These are phyloP conservation scores for Heterobasidion annosum DNA, from an alignment of 1,284 basidiomycete genomes.

Conservation along the genomic window DNA sequence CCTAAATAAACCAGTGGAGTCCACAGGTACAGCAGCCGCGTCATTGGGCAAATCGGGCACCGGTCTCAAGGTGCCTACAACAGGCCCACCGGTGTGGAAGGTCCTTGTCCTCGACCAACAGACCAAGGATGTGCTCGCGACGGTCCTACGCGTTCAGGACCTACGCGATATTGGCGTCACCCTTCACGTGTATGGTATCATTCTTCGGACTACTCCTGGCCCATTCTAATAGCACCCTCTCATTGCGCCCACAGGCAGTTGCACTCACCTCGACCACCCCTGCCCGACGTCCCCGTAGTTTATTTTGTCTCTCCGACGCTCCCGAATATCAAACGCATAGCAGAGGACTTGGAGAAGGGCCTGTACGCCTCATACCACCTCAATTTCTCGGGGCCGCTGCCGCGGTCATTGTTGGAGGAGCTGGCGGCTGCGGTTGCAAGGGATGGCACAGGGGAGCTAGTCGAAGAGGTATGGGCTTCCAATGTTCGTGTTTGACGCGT, in stretches of 20 bases:
- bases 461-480: slow-evolving; percentile 57
- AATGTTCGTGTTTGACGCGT: not conserved
- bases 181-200: slow-evolving; percentile 79
- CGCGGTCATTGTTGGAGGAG: slow-evolving; percentile 87
- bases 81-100: slow-evolving; percentile 92
- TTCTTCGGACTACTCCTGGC: not conserved
- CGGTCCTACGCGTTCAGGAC: slow-evolving; percentile 92
- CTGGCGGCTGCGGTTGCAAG: slow-evolving; percentile 84
- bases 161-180: slow-evolving; percentile 95
- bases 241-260: slow-evolving; percentile 57
- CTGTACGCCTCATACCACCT: slow-evolving; percentile 93
- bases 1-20: slow-evolving; percentile 25
- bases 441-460: slow-evolving; percentile 77
- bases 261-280: slow-evolving; percentile 80
- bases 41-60: slow-evolving; percentile 27
- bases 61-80: slow-evolving; percentile 34
- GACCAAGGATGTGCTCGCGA: slow-evolving; percentile 95
- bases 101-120: slow-evolving; percentile 91
- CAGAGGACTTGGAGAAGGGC: slow-evolving; percentile 78
- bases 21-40: slow-evolving; percentile 16
- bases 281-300: slow-evolving; percentile 94
- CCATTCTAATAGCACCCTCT: not conserved
- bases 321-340: slow-evolving; percentile 82
- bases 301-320: slow-evolving; percentile 95
- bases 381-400: slow-evolving; percentile 90